Conservation (phyloP, 2,329 filamentous ascomycete genomes). For the Neonectria magnoliae region DNA sequence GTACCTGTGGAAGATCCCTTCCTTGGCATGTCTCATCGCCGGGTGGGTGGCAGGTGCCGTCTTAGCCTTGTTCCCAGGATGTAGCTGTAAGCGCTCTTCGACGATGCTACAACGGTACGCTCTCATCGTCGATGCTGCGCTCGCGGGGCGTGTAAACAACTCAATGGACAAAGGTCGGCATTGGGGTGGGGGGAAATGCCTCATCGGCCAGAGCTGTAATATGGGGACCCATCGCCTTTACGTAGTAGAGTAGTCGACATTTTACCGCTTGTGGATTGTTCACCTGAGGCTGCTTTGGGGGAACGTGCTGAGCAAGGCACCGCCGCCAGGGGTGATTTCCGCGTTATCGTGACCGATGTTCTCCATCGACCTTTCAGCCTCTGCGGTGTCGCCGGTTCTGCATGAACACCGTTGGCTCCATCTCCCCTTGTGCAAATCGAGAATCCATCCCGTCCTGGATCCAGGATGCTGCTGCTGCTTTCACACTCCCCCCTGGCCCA, state of each 20-base stretch:
- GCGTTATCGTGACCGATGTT: conserved; percentile 5
- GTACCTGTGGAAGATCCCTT: conserved; percentile 3
- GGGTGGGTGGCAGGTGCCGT: background rate
- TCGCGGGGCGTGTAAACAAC: conserved; percentile 17
- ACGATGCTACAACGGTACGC: background rate
- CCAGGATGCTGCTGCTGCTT: background rate
- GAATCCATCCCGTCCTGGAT: conserved; percentile 7
- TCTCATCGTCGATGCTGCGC: conserved; percentile 17
- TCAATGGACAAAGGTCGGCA: conserved; percentile 27
- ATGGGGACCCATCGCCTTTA: conserved; percentile 8
- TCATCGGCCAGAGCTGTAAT: conserved; percentile 22
- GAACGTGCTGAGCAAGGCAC: background rate
- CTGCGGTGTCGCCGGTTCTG: conserved; percentile 1
- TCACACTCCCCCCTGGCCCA: background rate
- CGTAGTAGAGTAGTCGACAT: background rate
- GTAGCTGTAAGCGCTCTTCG: background rate
- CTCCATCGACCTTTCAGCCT: background rate
- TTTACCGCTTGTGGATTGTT: background rate
- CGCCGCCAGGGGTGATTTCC: conserved; percentile 17
- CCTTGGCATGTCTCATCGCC: conserved; percentile 1
- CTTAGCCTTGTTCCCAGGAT: background rate
- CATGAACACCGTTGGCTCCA: conserved; percentile 22
- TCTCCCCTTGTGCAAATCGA: conserved; percentile 15
- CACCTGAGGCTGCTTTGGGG: conserved; percentile 5
- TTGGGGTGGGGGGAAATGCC: conserved; percentile 34